Conservation (phyloP, 2,329 filamentous ascomycete species). For the Aspergillus sp. region DNA sequence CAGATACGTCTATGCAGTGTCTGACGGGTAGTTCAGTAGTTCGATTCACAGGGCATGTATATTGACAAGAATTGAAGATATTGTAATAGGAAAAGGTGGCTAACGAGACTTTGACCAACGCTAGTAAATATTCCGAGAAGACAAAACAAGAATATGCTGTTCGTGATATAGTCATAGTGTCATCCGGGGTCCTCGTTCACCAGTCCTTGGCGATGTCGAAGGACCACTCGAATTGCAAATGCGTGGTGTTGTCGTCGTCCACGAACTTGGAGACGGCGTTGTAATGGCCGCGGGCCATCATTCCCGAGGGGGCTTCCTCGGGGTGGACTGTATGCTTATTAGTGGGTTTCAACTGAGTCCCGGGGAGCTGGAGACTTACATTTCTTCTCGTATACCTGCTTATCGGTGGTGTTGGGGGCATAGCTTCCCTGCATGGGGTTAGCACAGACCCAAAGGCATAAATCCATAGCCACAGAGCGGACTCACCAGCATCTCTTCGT, state of each 20-base stretch:
- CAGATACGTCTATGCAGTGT: constrained; percentile 1
- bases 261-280: constrained; percentile 85
- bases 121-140: constrained; percentile 18
- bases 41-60: constrained; percentile 7
- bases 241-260: constrained; percentile 88
- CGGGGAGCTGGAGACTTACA: constrained; percentile 58
- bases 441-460: neutral
- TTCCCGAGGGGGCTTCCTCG: constrained; percentile 88
- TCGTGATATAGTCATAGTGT: constrained; percentile 15
- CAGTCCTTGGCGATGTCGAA: constrained; percentile 98
- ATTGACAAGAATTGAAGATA: constrained; percentile 10
- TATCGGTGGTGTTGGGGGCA: constrained; percentile 85
- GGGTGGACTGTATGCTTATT: constrained; percentile 64
- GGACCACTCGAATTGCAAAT: constrained; percentile 91
- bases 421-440: constrained; percentile 69
- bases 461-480: neutral
- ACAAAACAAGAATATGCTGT: constrained; percentile 23
- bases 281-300: constrained; percentile 88
- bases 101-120: constrained; percentile 24
- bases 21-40: neutral
- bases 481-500: constrained; percentile 93
- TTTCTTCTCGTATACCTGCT: constrained; percentile 81
- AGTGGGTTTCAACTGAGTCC: too few species aligned
- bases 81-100: constrained; percentile 10
- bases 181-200: constrained; percentile 36